Evolutionary conservation across 2,329 filamentous ascomycete genomes (phyloP).

Genomic region (Colletotrichum sp.): DNA sequence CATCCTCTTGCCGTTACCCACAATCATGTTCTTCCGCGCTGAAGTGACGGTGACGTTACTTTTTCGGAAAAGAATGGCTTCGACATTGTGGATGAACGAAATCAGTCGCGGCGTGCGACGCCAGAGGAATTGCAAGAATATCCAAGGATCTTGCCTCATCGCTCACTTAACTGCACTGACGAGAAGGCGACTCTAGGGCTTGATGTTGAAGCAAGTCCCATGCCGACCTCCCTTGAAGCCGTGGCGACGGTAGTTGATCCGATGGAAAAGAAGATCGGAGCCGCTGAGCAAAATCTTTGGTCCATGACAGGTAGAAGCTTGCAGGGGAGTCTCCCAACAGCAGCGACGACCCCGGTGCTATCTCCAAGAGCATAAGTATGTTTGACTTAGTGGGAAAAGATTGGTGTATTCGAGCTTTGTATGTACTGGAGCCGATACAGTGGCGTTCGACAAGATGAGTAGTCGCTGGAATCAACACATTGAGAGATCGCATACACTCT

Average conservation of each 20-base stretch:
- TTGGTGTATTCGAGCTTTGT: not conserved
- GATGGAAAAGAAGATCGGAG: not conserved
- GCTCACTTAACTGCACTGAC: not conserved
- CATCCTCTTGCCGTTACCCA: no score
- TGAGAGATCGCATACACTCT: not conserved
- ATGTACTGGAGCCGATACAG: not conserved
- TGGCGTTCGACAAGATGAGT: not conserved
- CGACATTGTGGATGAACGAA: no score
- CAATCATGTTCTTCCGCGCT: no score
- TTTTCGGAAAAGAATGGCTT: no score
- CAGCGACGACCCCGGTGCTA: not conserved
- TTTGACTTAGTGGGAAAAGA: not conserved
- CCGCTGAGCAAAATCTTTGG: not conserved
- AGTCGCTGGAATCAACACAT: not conserved
- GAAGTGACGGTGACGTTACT: no score
- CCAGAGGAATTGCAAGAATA: no score
- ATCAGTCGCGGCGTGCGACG: no score
- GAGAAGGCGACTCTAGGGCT: not conserved
- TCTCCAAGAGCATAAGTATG: not conserved
- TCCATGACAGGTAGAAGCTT: not conserved
- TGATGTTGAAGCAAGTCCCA: not conserved
- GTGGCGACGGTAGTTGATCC: not conserved
- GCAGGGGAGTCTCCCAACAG: not conserved
- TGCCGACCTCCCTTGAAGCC: not conserved
- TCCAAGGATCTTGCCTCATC: rapidly evolving